Percentiles rank a stretch among this genome's conserved stretches.
phyloP scores from a whole-genome alignment of 2,329 filamentous ascomycete species.

The Calonectria ilicicola region DNA sequence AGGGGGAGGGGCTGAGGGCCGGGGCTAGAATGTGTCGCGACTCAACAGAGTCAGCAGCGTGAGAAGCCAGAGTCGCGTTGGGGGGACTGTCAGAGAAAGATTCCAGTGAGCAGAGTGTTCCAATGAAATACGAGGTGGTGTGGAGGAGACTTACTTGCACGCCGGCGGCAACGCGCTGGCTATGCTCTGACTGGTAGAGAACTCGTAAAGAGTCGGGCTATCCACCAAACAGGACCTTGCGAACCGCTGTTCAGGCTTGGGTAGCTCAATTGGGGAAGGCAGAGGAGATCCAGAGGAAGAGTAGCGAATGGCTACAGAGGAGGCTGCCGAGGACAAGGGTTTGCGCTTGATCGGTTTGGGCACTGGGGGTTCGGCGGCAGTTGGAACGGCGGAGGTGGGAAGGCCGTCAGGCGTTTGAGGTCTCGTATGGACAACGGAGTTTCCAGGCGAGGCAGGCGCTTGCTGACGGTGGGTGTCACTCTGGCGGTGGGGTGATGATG shows the following conservation, averaged over 20 bases:
- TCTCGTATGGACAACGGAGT: conserved; percentile 36
- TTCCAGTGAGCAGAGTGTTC: conserved; percentile 44
- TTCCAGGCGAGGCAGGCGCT: conserved; percentile 28
- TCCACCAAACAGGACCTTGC: conserved; percentile 68
- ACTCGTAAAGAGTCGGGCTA: conserved; percentile 73
- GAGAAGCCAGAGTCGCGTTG: conserved; percentile 39
- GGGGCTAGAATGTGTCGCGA: conserved; percentile 54
- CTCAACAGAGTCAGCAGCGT: conserved; percentile 35
- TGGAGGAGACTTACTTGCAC: conserved; percentile 42
- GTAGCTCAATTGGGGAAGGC: conserved; percentile 54
- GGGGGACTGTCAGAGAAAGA: conserved; percentile 38
- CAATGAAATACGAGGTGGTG: background rate
- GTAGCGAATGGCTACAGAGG: conserved; percentile 38
- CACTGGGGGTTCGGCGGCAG: conserved; percentile 34
- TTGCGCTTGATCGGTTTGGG: conserved; percentile 66
- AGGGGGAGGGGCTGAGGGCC: conserved; percentile 55
- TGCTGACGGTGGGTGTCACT: conserved; percentile 27
- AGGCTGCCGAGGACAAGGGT: conserved; percentile 66
- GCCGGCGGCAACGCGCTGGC: conserved; percentile 32
- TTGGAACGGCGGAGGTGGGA: conserved; percentile 24
- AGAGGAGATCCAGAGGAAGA: conserved; percentile 41
- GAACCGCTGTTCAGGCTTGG: conserved; percentile 65
- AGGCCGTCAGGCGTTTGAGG: conserved; percentile 42
- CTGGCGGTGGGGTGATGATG: conserved; percentile 34
- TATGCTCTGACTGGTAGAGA: conserved; percentile 48